A percentile compares a stretch with the other conserved stretches of the same genome.
Evolutionary conservation across 2,329 filamentous ascomycete species (phyloP).

Genomic region (Hypoxylon rubiginosum): DNA sequence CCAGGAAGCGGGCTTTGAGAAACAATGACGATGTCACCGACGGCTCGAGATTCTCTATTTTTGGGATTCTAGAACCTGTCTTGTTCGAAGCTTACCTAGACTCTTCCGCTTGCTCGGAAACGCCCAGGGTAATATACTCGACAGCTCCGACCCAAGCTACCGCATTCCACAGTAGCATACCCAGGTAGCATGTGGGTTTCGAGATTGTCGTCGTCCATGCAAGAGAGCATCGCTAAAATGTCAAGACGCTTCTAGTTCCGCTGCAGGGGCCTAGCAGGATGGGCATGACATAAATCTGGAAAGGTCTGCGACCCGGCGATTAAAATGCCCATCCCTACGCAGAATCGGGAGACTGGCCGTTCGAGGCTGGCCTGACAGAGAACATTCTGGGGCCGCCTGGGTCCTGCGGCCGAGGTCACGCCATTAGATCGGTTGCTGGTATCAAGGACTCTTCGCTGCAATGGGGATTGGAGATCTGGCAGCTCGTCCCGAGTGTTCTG

Average conservation of each 20-base stretch:
- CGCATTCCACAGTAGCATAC: conserved; percentile 21
- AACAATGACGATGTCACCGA: conserved; percentile 19
- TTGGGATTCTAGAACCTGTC: conserved; percentile 39
- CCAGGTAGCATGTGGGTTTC: conserved; percentile 26
- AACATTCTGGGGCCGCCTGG: conserved; percentile 22
- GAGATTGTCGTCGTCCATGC: conserved; percentile 16
- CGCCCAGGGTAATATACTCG: conserved; percentile 30
- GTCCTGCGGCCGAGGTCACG: conserved; percentile 30
- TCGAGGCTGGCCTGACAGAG: conserved; percentile 36
- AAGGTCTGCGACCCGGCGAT: conserved; percentile 23
- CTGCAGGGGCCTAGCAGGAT: conserved; percentile 27
- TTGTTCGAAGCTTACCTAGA: conserved; percentile 3
- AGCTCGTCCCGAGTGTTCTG: conserved; percentile 26
- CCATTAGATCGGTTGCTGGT: conserved; percentile 30
- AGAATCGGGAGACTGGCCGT: conserved; percentile 28
- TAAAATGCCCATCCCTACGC: conserved; percentile 9
- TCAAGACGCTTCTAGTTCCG: conserved; percentile 25
- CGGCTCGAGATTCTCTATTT: conserved; percentile 39
- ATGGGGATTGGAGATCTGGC: conserved; percentile 23
- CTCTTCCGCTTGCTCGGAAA: conserved; percentile 24
- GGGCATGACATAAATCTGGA: conserved; percentile 33
- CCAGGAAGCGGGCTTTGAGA: not conserved
- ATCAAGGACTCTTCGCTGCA: conserved; percentile 28
- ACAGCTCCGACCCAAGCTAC: conserved; percentile 24
- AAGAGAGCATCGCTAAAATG: conserved; percentile 21